Evolutionary conservation across 2,329 filamentous ascomycete genomes (phyloP), one percentile per base, ranked within the genome.

Genomic region (Plectosphaerella sp.): DNA sequence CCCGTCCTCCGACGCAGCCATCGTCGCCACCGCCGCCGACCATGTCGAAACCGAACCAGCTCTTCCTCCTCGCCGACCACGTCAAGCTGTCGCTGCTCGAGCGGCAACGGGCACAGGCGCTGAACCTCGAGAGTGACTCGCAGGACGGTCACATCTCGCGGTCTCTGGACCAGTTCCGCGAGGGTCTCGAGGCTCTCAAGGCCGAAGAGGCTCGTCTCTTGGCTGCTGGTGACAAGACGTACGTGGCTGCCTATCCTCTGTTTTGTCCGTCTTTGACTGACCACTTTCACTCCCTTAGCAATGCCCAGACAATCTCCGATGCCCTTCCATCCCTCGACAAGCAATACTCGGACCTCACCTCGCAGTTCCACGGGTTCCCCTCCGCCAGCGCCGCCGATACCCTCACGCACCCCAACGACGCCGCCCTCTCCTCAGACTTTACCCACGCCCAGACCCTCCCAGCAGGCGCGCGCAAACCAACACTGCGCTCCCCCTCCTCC

Each of bases 71-170:
- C 53, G 91, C 92, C 64, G 94, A 99, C 73, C 93, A 97, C 72
- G 89, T 97, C 78, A 97, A 97, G 73, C 83, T 97, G 56, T 96
- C 92, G 14, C 80, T 99, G 15, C 84, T 97, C 24, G 94, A 97
- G 75, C 86, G 93, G 53, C 87, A 96, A 72, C 86, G 93, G 53
- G 91, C 92, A 47, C 84, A 90, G 62, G 88, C 85, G 14, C 80
- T 96, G 45, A 86, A 91, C 60, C 81, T 96, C 52, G 83, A 91
- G 54, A 83, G 83, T 48, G 88, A 88, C 65, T 84, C 86, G 18
- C 90, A 96, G 70, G 91, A 97, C 72, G 87, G 88, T 41, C 89
- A 96, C 68, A 92, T 97, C 60, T 88, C 89, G 15, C 83, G 90
- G 49, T 97, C 92, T 3, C 77, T 99, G 49, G 90, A 96, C 54